A percentile compares a stretch with the other conserved stretches of the same genome.
Evolutionary conservation across 306 rosid genomes (phyloP).

Genomic region (Lagenaria siceraria): DNA sequence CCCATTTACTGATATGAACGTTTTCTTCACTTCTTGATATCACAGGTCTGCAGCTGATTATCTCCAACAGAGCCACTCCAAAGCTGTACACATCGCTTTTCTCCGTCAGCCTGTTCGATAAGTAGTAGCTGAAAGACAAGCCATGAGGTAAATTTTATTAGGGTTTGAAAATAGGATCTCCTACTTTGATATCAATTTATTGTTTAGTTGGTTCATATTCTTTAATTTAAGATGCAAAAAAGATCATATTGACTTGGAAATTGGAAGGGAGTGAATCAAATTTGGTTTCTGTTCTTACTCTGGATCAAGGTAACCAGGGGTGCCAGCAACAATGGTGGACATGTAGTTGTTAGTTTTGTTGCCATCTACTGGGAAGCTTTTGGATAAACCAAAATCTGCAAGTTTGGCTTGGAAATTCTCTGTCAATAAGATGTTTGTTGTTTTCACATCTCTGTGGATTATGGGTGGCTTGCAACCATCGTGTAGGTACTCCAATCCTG

Average conservation of each 20-base stretch:
- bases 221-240: not conserved
- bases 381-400: constrained; percentile 29
- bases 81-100: constrained; percentile 22
- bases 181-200: not conserved
- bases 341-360: constrained; percentile 20
- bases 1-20: constrained; percentile 12
- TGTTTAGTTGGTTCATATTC: too few relatives aligned
- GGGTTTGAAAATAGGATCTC: not conserved
- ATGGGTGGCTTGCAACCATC: constrained; percentile 26
- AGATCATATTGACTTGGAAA: not conserved
- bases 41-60: constrained; percentile 8
- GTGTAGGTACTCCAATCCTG: constrained; percentile 36
- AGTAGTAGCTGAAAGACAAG: constrained; percentile 10
- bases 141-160: not conserved
- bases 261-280: not conserved
- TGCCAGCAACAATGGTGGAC: constrained; percentile 31
- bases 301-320: constrained; percentile 39
- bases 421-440: constrained; percentile 21
- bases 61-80: constrained; percentile 16
- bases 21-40: not conserved
- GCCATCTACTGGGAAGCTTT: constrained; percentile 14
- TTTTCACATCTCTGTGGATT: constrained; percentile 27
- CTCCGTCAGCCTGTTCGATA: constrained; percentile 15
- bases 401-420: constrained; percentile 28
- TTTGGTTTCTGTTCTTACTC: constrained; percentile 29